Evolutionary conservation across 2,329 filamentous ascomycete species (phyloP).

Genomic region (Aspergillus piperis): DNA sequence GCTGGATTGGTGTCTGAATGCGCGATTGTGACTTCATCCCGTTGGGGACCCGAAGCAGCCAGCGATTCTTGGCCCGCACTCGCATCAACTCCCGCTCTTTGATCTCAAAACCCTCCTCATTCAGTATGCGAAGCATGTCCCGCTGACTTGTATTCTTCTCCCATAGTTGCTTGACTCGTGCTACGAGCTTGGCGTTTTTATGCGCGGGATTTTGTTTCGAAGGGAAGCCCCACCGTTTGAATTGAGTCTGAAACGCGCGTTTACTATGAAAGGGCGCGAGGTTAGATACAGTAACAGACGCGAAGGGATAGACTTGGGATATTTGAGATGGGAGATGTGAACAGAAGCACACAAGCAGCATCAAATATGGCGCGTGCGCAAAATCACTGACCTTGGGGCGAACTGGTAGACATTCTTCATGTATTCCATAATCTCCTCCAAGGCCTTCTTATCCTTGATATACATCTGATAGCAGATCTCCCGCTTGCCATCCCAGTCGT

Average conservation of each 20-base stretch:
- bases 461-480: constrained; percentile 70
- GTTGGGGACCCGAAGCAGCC: constrained; percentile 64
- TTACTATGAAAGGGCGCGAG: constrained; percentile 51
- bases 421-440: constrained; percentile 74
- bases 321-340: too few relatives aligned
- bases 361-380: background rate
- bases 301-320: too few relatives aligned
- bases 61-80: constrained; percentile 68
- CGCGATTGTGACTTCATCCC: constrained; percentile 53
- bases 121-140: constrained; percentile 71
- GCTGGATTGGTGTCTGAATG: constrained; percentile 26
- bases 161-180: constrained; percentile 75
- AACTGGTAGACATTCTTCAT: constrained; percentile 68
- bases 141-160: constrained; percentile 70
- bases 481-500: constrained; percentile 68
- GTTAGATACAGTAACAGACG: constrained; percentile 2
- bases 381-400: constrained; percentile 62
- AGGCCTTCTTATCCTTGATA: constrained; percentile 70
- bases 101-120: constrained; percentile 71
- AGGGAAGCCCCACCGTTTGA: constrained; percentile 78
- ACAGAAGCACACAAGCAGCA: too few relatives aligned
- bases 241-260: constrained; percentile 73
- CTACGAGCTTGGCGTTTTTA: constrained; percentile 67
- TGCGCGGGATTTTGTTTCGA: constrained; percentile 71
- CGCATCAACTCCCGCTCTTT: constrained; percentile 70